Evolutionary conservation across 768 basidiomycete genomes (phyloP), one percentile per base, ranked within the genome.

Genomic region (Cantharellus anzutake): DNA sequence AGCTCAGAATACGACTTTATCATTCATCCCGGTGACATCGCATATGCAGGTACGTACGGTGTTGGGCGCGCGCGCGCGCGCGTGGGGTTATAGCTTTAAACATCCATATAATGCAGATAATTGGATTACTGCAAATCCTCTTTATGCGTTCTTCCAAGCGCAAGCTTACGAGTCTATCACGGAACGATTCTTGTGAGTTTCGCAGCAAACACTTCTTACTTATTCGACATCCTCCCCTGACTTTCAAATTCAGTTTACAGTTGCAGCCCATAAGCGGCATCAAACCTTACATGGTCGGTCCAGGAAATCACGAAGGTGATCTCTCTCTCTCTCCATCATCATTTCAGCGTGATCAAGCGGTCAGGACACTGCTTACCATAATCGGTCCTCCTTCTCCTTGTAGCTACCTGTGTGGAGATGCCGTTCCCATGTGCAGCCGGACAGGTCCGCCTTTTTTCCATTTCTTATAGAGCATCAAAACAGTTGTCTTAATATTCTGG

Each of bases 261-360:
- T 48, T 29, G 44, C 44, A 29, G 44, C 44, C 11, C 11, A 29
- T 48, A 48, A 11, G 29, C 29, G 44, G 44, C 29, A 37, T 55
- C 14, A 59, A 61, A 42, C 61, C 67, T 16, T 68, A 67, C 64
- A 67, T 68, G 66, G 66, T 69, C 16, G 42, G 51, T 2, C 63
- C 65, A 0, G 68, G 68, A 4, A 69, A 69, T 48, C 68, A 69
- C 63, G 68, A 69, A 60, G 62, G 62, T 14, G 65, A 63, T 60
- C 56, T 63, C 64, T n/a, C 59, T 57, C n/a, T 67, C 51, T 60
- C 56, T 51, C 34, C 59, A 67, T 48, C 60, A 65, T 41, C 59
- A 57, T 2, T 66, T 55, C 20, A 29, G 20, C 20, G 20, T 29
- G 20, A 29, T 29, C 20, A 29, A 29, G 20, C 20, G n/a, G n/a